A percentile compares a stretch with the other conserved stretches of the same genome.
Evolutionary conservation across 331 rosid species (phyloP).

Genomic region (Acacia concinna): DNA sequence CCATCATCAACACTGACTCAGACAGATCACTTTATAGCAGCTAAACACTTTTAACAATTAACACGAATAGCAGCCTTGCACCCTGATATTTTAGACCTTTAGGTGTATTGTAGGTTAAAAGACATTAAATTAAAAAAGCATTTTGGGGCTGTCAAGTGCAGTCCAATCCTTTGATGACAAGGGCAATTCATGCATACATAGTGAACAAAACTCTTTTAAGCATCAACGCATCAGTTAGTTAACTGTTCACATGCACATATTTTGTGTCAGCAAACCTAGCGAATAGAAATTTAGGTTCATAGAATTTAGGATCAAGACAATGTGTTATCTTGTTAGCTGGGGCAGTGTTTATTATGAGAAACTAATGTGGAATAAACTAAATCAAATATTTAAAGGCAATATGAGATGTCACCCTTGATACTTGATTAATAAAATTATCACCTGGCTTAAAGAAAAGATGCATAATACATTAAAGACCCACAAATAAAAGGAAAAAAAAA

Average conservation of each 20-base stretch:
- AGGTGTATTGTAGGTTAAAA: background rate
- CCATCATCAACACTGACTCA: slow-evolving; percentile 37
- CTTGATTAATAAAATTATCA: slow-evolving; percentile 9
- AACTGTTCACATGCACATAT: background rate
- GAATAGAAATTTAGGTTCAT: background rate
- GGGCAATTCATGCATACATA: slow-evolving; percentile 1
- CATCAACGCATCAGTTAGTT: background rate
- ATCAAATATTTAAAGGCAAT: slow-evolving; percentile 6
- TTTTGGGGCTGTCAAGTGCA: background rate
- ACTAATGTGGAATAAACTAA: slow-evolving; percentile 1
- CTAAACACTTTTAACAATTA: background rate
- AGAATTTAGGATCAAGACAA: background rate
- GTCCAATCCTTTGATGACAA: background rate
- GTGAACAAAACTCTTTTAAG: background rate
- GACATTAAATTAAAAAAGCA: background rate
- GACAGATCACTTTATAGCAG: slow-evolving; percentile 11
- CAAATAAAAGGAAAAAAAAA: slow-evolving; percentile 18
- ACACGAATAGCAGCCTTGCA: background rate
- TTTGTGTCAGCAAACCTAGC: background rate
- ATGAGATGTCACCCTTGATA: slow-evolving; percentile 5
- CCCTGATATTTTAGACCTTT: background rate
- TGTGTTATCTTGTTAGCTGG: background rate
- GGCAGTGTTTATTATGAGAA: slow-evolving; percentile 15
- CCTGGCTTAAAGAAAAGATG: slow-evolving; percentile 1
- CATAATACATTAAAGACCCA: slow-evolving; percentile 5